Evolutionary conservation across 2,329 filamentous ascomycete genomes (phyloP).

Genomic region (Dactylellina haptotyla): DNA sequence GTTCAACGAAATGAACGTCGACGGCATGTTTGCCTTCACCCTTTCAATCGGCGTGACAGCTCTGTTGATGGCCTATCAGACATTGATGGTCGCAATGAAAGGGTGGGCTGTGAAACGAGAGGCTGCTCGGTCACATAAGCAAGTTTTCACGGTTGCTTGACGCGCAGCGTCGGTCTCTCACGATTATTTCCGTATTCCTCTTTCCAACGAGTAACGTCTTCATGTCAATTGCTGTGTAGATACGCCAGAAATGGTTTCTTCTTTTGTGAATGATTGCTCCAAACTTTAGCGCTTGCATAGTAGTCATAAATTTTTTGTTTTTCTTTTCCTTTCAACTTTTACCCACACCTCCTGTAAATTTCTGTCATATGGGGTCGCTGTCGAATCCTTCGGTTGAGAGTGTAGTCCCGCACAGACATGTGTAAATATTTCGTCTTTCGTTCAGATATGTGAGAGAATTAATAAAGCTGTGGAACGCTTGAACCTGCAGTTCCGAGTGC

Average conservation of each 20-base stretch:
- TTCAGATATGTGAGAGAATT: constrained; percentile 32
- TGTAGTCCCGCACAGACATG: background rate
- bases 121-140: constrained; percentile 38
- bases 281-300: background rate
- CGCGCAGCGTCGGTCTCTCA: background rate
- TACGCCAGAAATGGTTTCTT: constrained; percentile 2
- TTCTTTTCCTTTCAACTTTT: background rate
- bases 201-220: background rate
- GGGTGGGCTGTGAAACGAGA: constrained; percentile 76
- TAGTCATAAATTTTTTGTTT: background rate
- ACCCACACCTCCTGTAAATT: background rate
- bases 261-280: background rate
- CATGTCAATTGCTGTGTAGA: background rate
- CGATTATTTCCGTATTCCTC: background rate
- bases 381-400: background rate
- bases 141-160: constrained; percentile 44
- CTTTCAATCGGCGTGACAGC: constrained; percentile 84
- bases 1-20: constrained; percentile 73
- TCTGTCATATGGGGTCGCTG: background rate
- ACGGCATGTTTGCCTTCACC: constrained; percentile 94
- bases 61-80: constrained; percentile 84
- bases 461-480: constrained; percentile 13
- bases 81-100: constrained; percentile 82
- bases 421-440: constrained; percentile 27
- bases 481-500: constrained; percentile 38